A percentile compares a stretch with the other conserved stretches of the same genome.
Conservation (phyloP, 1,284 basidiomycete genomes). For the Sporisorium exsertum region DNA sequence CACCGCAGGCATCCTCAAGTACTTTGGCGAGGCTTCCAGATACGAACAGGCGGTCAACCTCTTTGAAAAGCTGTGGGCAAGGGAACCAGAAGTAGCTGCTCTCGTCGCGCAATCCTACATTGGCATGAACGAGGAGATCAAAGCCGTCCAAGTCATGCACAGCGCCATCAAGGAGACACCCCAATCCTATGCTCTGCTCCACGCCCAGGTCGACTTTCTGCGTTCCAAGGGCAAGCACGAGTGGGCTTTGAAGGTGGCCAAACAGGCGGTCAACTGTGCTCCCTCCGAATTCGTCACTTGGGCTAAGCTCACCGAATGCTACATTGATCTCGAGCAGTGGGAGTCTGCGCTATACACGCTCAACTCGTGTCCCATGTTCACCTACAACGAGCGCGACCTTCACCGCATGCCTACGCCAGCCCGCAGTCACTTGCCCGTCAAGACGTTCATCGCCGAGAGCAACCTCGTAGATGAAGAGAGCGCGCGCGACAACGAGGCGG, state of each 20-base stretch:
- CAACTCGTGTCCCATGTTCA: conserved; percentile 99
- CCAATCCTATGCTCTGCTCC: conserved; percentile 91
- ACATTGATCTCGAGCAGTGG: conserved; percentile 88
- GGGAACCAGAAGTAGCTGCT: conserved; percentile 89
- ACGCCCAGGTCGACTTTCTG: conserved; percentile 93
- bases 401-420: conserved; percentile 87
- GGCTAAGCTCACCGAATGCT: conserved; percentile 96
- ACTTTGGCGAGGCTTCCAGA: conserved; percentile 91
- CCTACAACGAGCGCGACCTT: conserved; percentile 94
- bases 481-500: conserved; percentile 88
- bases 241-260: conserved; percentile 92
- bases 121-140: conserved; percentile 97
- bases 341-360: conserved; percentile 89
- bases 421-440: conserved; percentile 87
- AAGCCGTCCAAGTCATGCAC: conserved; percentile 94
- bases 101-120: conserved; percentile 90
- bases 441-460: conserved; percentile 82
- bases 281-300: conserved; percentile 98
- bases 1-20: conserved; percentile 93
- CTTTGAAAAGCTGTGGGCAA: conserved; percentile 87
- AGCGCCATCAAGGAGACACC: conserved; percentile 84
- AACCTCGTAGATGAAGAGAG: conserved; percentile 74
- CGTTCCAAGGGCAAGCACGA: conserved; percentile 78
- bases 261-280: conserved; percentile 93
- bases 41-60: conserved; percentile 89